Evolutionary conservation across 306 rosid species (phyloP).

Genomic region (Albizia julibrissin): DNA sequence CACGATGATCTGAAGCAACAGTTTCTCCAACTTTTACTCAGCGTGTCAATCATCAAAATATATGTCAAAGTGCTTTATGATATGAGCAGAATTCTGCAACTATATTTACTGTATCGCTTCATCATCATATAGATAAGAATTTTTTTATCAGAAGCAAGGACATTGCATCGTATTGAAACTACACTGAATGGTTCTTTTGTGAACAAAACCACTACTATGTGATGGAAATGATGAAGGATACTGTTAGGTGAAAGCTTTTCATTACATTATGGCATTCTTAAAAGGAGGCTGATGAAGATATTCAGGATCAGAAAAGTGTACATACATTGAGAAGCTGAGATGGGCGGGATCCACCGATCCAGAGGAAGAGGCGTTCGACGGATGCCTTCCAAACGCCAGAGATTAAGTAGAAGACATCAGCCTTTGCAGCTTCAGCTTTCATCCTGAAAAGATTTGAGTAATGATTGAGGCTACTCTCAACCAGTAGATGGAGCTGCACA

Average conservation of each 20-base stretch:
- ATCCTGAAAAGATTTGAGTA: conserved; percentile 67
- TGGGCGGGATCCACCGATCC: conserved; percentile 99
- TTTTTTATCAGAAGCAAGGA: not conserved
- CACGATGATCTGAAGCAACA: conserved; percentile 53
- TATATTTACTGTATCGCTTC: not conserved
- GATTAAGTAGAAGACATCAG: conserved; percentile 78
- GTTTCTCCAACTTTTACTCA: not conserved
- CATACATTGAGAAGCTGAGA: conserved; percentile 84
- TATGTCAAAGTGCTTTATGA: not conserved
- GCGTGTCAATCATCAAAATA: too few species aligned
- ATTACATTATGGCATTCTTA: not conserved
- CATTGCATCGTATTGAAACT: not conserved
- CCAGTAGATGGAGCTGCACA: conserved; percentile 56
- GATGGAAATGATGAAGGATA: not conserved
- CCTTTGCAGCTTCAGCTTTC: conserved; percentile 77
- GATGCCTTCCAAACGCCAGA: conserved; percentile 88
- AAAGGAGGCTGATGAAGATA: not conserved
- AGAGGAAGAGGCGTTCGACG: conserved; percentile 79
- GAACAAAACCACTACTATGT: not conserved
- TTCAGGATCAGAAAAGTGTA: conserved; percentile 27
- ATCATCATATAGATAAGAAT: too few species aligned
- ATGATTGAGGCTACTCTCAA: conserved; percentile 69
- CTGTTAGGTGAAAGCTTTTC: not conserved
- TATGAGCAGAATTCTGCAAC: not conserved
- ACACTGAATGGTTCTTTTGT: not conserved